phyloP scores from a whole-genome alignment of 371 early-diverging fungal species.

The Mucor racemosus region DNA sequence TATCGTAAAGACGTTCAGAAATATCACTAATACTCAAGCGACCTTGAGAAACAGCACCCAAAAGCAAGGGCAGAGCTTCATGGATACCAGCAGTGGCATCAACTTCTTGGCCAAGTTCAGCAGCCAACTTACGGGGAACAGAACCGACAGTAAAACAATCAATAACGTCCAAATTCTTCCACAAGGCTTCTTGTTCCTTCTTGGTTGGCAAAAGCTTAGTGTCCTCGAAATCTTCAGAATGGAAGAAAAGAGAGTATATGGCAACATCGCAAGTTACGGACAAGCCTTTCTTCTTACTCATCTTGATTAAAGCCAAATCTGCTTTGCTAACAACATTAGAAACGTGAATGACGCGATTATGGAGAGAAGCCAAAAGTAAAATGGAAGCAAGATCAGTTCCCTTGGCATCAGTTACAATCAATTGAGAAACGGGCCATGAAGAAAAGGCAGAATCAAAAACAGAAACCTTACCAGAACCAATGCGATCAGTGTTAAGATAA shows the following conservation, averaged over 20 bases:
- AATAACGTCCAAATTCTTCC: slow-evolving; percentile 79
- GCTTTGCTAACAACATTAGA: slow-evolving; percentile 78
- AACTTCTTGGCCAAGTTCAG: slow-evolving; percentile 48
- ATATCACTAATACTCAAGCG: slow-evolving; percentile 84
- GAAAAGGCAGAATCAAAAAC: slow-evolving; percentile 68
- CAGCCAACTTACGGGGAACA: slow-evolving; percentile 65
- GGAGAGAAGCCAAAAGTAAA: slow-evolving; percentile 83
- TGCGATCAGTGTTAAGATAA: slow-evolving; percentile 60
- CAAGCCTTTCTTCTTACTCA: slow-evolving; percentile 88
- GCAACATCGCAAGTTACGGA: slow-evolving; percentile 92
- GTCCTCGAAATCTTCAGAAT: slow-evolving; percentile 65
- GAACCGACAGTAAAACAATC: slow-evolving; percentile 91
- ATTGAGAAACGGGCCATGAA: slow-evolving; percentile 74
- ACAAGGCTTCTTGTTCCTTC: slow-evolving; percentile 74
- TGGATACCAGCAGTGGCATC: slow-evolving; percentile 66
- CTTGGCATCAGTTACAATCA: slow-evolving; percentile 84
- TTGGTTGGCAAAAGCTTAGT: slow-evolving; percentile 56
- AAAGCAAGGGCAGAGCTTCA: slow-evolving; percentile 82
- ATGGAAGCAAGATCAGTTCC: slow-evolving; percentile 87
- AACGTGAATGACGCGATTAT: slow-evolving; percentile 84
- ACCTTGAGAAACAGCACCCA: slow-evolving; percentile 83
- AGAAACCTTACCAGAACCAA: slow-evolving; percentile 56
- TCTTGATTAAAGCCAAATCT: slow-evolving; percentile 84
- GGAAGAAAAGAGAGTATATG: slow-evolving; percentile 80
- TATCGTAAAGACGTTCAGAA: slow-evolving; percentile 72